Conservation (phyloP, 1,139 yeast species). For the Suhomyces bokatorum region DNA sequence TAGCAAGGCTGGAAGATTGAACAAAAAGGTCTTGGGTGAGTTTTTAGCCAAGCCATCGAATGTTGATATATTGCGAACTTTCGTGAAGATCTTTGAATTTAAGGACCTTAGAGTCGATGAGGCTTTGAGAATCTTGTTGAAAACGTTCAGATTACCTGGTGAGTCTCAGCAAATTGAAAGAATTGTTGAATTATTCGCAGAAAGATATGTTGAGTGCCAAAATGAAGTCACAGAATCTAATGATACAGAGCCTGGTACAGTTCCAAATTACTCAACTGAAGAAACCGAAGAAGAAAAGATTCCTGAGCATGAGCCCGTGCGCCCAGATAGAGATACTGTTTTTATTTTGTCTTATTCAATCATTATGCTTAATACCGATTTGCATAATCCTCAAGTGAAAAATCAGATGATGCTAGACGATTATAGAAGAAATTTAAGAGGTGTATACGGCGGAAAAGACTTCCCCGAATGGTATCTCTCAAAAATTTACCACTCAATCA, state of each 20-base stretch:
- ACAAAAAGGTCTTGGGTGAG: constrained; percentile 87
- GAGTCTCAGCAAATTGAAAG: constrained; percentile 96
- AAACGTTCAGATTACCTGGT: constrained; percentile 90
- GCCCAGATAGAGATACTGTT: constrained; percentile 72
- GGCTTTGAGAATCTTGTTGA: constrained; percentile 79
- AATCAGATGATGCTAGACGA: constrained; percentile 86
- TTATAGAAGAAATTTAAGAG: constrained; percentile 76
- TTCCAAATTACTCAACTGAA: not conserved
- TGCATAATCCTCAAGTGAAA: constrained; percentile 76
- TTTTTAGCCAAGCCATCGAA: constrained; percentile 77
- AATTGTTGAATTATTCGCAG: constrained; percentile 83
- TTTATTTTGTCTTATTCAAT: constrained; percentile 73
- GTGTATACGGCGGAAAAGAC: constrained; percentile 73
- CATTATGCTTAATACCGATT: constrained; percentile 76
- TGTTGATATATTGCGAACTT: constrained; percentile 57
- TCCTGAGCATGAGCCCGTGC: constrained; percentile 40
- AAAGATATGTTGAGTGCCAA: constrained; percentile 69
- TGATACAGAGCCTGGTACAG: constrained; percentile 16
- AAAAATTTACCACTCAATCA: constrained; percentile 76
- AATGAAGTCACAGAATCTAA: constrained; percentile 18
- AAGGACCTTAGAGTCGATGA: constrained; percentile 83
- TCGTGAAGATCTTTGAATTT: constrained; percentile 75
- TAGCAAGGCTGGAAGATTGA: constrained; percentile 75
- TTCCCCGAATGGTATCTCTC: constrained; percentile 86
- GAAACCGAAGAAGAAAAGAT: not conserved